Conservation (phyloP, 2,329 filamentous ascomycete genomes). For the Xylaria sp. region DNA sequence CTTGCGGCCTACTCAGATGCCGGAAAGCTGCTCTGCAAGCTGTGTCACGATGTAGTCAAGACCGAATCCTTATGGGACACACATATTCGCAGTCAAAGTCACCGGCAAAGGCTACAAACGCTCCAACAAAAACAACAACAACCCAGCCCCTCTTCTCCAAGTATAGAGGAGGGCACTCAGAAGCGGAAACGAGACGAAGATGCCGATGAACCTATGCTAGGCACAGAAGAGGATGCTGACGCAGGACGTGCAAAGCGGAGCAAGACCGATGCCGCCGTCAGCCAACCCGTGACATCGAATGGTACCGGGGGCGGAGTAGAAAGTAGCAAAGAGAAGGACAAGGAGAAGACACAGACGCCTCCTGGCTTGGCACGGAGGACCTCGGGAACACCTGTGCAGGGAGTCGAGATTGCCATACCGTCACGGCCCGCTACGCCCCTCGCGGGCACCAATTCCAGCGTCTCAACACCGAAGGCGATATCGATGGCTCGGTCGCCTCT, state of each 20-base stretch:
- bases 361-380: constrained; percentile 55
- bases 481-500: constrained; percentile 54
- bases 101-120: constrained; percentile 55
- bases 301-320: constrained; percentile 11
- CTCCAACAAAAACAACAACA: constrained; percentile 38
- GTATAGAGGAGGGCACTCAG: constrained; percentile 35
- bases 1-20: constrained; percentile 74
- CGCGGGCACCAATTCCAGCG: constrained; percentile 56
- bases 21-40: constrained; percentile 74
- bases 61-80: constrained; percentile 74
- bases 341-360: constrained; percentile 53
- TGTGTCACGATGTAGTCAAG: constrained; percentile 74
- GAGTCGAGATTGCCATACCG: constrained; percentile 71
- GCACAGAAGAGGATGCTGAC: constrained; percentile 48
- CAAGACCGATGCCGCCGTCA: constrained; percentile 51
- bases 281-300: constrained; percentile 4
- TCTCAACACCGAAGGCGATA: constrained; percentile 56
- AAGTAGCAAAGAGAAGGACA: constrained; percentile 38
- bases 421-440: constrained; percentile 71
- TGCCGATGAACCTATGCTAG: constrained; percentile 47
- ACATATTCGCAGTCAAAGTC: constrained; percentile 64
- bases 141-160: constrained; percentile 43
- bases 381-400: constrained; percentile 64
- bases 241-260: constrained; percentile 59
- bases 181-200: constrained; percentile 49